Base-by-base conservation (phyloP, 2,329 filamentous ascomycete species). In the Didymellaceae sp. region DNA sequence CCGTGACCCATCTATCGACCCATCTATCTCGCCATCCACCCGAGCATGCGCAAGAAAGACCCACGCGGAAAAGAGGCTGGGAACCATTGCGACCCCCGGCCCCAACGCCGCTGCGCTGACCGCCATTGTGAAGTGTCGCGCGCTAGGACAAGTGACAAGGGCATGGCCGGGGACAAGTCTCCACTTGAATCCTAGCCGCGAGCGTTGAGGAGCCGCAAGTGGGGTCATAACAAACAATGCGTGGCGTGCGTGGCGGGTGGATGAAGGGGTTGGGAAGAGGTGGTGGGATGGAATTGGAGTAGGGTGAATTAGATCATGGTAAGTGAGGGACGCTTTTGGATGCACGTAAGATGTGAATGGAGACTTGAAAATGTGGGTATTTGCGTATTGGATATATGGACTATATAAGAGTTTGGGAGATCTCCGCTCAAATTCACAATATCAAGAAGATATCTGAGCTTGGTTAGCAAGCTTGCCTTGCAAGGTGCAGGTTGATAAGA, bases 171-270 rank as follows among this genome's bases (percentile, higher is more conserved):
- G n/a, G n/a, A n/a, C n/a, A n/a, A n/a, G n/a, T n/a, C 43, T 16
- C 38, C 32, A 38, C 48, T n/a, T 22, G 35, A 18, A n/a, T n/a
- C 11, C 18, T 42, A 10, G 16, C 20, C 20, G 18, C 16, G 33
- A 39, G 37, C 37, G 42, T 37, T 41, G 26, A 35, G 22, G 26
- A 37, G 42, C 41, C 37, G 48, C 48, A 32, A n/a, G 48, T 52
- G 48, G 42, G 24, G 48, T 42, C 6, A 33, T 9, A 42, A 42
- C 26, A 45, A 45, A 45, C 20, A 39, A 38, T 20, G 20, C 20
- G 30, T 28, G 32, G 37, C 14, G 20, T 9, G 8, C 14, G 14
- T 13, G 21, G 11, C 26, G 22, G 30, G 44, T 25, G 39, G 34
- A 10, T 25, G 37, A 38, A 21, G 43, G 17, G 35, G 34, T 34